These are phyloP conservation scores for Chlorokybus atmophyticus DNA, from an alignment of 139 green algal genomes.

Conservation along the genomic window DNA sequence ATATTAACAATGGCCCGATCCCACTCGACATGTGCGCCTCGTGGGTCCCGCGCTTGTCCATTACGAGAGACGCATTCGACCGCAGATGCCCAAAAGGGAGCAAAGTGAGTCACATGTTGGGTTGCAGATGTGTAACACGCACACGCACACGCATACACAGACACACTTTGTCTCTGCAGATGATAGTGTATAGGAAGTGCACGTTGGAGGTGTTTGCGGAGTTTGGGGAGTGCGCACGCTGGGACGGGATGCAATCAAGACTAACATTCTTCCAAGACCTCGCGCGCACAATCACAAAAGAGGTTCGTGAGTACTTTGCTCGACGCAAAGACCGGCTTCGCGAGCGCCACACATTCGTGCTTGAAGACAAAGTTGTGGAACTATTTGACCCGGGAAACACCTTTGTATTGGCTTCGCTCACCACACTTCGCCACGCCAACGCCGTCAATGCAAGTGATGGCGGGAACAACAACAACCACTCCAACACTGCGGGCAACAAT, in stretches of 20 bases:
- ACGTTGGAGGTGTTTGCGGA: conserved; percentile 60
- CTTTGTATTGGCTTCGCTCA: too few relatives aligned
- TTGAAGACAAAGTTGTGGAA: conserved; percentile 30
- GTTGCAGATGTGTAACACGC: too few relatives aligned
- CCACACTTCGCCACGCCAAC: too few relatives aligned
- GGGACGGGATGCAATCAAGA: conserved; percentile 62
- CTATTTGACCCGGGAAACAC: conserved; percentile 43
- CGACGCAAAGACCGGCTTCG: conserved; percentile 48
- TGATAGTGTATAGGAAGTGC: too few relatives aligned
- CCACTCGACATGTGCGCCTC: conserved; percentile 50
- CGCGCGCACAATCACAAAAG: conserved; percentile 26
- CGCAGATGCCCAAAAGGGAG: conserved; percentile 51
- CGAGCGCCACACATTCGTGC: conserved; percentile 39
- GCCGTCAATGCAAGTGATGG: too few relatives aligned
- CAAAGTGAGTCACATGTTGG: too few relatives aligned
- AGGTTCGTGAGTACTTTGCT: conserved; percentile 23
- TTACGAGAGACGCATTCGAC: conserved; percentile 60
- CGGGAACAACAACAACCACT: too few relatives aligned
- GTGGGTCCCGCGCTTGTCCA: conserved; percentile 56
- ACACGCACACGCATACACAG: too few relatives aligned
- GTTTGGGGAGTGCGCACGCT: conserved; percentile 63
- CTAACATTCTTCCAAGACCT: conserved; percentile 51
- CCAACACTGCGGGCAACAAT: too few relatives aligned
- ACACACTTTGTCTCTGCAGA: too few relatives aligned
- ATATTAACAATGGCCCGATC: too few relatives aligned